Percentiles rank a stretch among this genome's conserved stretches.
Conservation (phyloP, 768 basidiomycete genomes). For the Xerocomus brunneocitrinus region DNA sequence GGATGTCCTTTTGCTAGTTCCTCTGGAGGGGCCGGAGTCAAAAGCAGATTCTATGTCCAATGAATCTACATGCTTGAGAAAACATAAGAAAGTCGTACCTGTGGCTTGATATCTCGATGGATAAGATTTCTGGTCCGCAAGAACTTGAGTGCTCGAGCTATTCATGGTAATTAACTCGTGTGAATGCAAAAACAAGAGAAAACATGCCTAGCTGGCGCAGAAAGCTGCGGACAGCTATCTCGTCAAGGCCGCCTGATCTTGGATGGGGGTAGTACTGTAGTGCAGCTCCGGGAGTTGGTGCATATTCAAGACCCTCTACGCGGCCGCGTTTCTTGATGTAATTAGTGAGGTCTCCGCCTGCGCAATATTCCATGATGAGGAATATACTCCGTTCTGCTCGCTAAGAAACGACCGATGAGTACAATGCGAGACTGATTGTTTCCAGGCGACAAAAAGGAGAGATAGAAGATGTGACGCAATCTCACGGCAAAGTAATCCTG, state of each 20-base stretch:
- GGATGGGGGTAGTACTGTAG: conserved; percentile 90
- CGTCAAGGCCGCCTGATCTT: conserved; percentile 82
- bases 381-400: conserved; percentile 78
- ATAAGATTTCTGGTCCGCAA: conserved; percentile 84
- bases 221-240: conserved; percentile 88
- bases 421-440: background rate
- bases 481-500: background rate
- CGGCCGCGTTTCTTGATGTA: conserved; percentile 98
- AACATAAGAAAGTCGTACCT: conserved; percentile 38
- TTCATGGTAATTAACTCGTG: background rate
- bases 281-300: conserved; percentile 62
- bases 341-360: conserved; percentile 91
- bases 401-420: conserved; percentile 33
- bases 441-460: background rate
- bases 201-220: conserved; percentile 78
- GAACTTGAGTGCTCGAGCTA: conserved; percentile 92
- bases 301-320: conserved; percentile 82
- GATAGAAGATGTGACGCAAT: background rate
- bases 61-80: conserved; percentile 4
- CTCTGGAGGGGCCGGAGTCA: conserved; percentile 75
- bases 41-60: conserved; percentile 68
- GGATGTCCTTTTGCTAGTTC: conserved; percentile 88
- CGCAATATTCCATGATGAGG: conserved; percentile 96
- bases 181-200: background rate
- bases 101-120: conserved; percentile 97